Percentiles rank a stretch among this genome's conserved stretches.
These are phyloP conservation scores for Trapa incisa DNA, from an alignment of 345 rosid species.

Conservation along the genomic window DNA sequence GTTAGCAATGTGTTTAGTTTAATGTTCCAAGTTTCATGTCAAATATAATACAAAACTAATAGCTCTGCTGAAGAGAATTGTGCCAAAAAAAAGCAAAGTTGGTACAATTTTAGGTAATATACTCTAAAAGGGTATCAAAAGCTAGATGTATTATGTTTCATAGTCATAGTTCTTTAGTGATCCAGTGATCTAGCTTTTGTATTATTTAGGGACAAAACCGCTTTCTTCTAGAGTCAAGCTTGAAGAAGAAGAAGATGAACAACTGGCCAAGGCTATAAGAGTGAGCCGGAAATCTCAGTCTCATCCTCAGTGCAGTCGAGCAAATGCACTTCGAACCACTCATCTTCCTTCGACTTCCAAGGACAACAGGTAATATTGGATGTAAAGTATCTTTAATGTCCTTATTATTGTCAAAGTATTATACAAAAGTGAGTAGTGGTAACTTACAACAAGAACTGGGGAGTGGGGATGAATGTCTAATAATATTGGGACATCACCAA, in stretches of 20 bases:
- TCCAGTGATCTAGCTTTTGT: neutral
- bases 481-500: too few species aligned
- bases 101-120: too few species aligned
- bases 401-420: too few species aligned
- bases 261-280: slow-evolving; percentile 68
- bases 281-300: slow-evolving; percentile 46
- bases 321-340: neutral
- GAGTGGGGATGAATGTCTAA: too few species aligned
- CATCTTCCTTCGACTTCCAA: slow-evolving; percentile 19
- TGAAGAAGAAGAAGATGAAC: slow-evolving; percentile 48
- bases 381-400: neutral
- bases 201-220: neutral
- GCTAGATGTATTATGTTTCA: neutral
- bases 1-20: too few species aligned
- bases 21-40: too few species aligned
- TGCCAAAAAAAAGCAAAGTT: too few species aligned
- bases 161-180: neutral
- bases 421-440: too few species aligned
- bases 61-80: too few species aligned
- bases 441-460: too few species aligned
- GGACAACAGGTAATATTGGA: neutral
- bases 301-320: slow-evolving; percentile 23
- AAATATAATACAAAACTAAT: too few species aligned
- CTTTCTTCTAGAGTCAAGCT: neutral
- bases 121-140: neutral